Evolutionary conservation across 108 stramenopile species (phyloP).

Genomic region (Mayamaea pseudoterrestris): DNA sequence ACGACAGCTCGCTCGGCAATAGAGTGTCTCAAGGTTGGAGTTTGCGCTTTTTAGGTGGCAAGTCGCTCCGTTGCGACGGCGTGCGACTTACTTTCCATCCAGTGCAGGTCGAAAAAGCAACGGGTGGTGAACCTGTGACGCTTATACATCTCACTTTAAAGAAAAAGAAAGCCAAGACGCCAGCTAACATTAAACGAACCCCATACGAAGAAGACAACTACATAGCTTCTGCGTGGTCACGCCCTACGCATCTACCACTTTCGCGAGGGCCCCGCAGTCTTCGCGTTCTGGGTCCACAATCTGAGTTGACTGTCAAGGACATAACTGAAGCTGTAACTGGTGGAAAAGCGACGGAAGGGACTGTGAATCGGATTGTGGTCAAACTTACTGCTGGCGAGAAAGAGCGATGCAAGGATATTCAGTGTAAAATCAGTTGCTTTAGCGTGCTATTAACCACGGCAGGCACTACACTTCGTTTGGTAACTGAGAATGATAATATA

Average conservation of each 20-base stretch:
- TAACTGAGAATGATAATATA: slow-evolving; percentile 2
- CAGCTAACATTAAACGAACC: slow-evolving; percentile 25
- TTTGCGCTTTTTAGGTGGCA: slow-evolving; percentile 43
- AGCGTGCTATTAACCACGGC: slow-evolving; percentile 17
- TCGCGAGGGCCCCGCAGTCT: slow-evolving; percentile 57
- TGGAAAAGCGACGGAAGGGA: slow-evolving; percentile 62
- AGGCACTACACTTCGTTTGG: slow-evolving; percentile 15
- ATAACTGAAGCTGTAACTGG: slow-evolving; percentile 36
- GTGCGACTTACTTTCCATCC: slow-evolving; percentile 31
- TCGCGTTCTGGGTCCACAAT: slow-evolving; percentile 50
- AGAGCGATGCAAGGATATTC: slow-evolving; percentile 45
- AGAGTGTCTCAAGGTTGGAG: slow-evolving; percentile 23
- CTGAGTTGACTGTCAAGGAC: slow-evolving; percentile 50
- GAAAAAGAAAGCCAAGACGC: slow-evolving; percentile 11
- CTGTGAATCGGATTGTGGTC: slow-evolving; percentile 70
- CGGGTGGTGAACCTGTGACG: slow-evolving; percentile 5
- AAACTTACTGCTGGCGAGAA: slow-evolving; percentile 32
- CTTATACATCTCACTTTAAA: slow-evolving; percentile 28
- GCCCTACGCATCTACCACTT: slow-evolving; percentile 42
- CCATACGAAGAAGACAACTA: slow-evolving; percentile 75
- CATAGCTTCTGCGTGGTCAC: slow-evolving; percentile 52
- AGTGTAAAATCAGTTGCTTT: slow-evolving; percentile 27
- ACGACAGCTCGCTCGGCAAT: slow-evolving; percentile 34
- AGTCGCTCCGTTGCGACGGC: slow-evolving; percentile 54
- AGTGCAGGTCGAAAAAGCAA: slow-evolving; percentile 10